Evolutionary conservation across 352 stramenopile genomes (phyloP), one percentile per base, ranked within the genome.

Genomic region (Phytophthora pini): DNA sequence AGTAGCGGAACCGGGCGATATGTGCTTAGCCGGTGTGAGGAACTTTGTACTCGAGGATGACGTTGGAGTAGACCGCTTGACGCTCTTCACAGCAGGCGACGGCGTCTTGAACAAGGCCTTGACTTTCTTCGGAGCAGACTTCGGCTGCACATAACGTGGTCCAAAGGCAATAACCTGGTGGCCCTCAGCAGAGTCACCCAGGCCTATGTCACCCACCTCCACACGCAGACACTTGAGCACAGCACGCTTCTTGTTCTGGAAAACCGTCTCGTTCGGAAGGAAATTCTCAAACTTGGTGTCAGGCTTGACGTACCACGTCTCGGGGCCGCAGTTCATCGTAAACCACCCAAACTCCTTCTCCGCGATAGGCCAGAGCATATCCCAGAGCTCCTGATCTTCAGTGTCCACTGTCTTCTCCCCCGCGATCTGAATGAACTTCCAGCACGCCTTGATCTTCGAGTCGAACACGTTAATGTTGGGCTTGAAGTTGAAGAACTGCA

Each of bases 381-480:
- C 70, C 82, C 82, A 93, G 13, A 92, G 71, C 45, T 76, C 68
- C 12, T 49, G 36, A 20, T 75, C 56, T n/a, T 67, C 57, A 17
- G 63, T 61, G 10, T 85, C 65, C 15, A 40, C 39, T n/a, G 75
- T 60, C 15, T 74, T 65, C 24, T 74, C 56, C 0, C 65, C 72
- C 8, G 71, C 59, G 8, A 71, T 45, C 49, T 79, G 73, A 41
- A 93, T 75, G 70, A 83, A 92, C 51, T 93, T 93, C 85, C 85
- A 93, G 55, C 80, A 90, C 13, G 85, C 85, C 66, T 93, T 92
- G 13, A 76, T 65, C 63, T 88, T 89, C 26, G 73, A 81, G 70
- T 93, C 85, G 29, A 93, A 93, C 46, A 92, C 81, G 70, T 92
- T 93, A 45, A 93, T 81, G 65, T 92, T 93, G 22, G 85, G 85